Base-by-base conservation (phyloP, 257 asterid species). In the Leonotis leonurus region DNA sequence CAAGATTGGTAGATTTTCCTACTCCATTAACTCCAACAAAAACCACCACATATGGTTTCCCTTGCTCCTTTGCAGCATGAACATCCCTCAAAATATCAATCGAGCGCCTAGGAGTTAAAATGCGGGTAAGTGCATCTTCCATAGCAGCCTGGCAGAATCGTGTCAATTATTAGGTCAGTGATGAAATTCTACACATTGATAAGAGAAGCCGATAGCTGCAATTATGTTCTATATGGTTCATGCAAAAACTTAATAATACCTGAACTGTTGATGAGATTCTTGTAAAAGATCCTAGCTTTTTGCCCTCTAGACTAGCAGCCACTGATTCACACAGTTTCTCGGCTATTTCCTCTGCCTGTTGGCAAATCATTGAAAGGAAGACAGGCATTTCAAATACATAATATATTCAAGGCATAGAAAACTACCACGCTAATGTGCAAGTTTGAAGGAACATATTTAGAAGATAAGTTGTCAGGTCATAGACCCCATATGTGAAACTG, bases 61-160 rank as follows among this genome's bases (percentile, higher is more conserved):
- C 85, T 61, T 81, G 99, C 77, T 93, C 97, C 80, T 83, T 85
- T 12, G 97, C 94, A 66, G 93, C 81, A 65, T 87, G 95, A 58
- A 93, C 99, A 79, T 93, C 99, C 76, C 99, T 87, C 78, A 89
- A 48, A 65, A 93, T 93, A 73, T 93, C 97, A 75, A 93, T 89
- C 55, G 99, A 93, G 56, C 99, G 91, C 45, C 74, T 83, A 33
- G 99, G 99, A 79, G 99, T 93, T 67, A 93, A 80, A 59, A 93
- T 93, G 55, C 97, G 99, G 72, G 81, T 86, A 76, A 93, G 97
- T 71, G 99, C 97, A 77, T 93, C 97, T 73, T 93, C 99, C 97
- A 93, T 93, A 56, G 99, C 96, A 67, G 83, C 81, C 97, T 93
- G 73, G 69, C 64, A 68, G 20, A 54, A 67, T 68, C 68, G 66